Evolutionary conservation across 139 green algal species (phyloP).

Genomic region (Spirogloea muscicola): DNA sequence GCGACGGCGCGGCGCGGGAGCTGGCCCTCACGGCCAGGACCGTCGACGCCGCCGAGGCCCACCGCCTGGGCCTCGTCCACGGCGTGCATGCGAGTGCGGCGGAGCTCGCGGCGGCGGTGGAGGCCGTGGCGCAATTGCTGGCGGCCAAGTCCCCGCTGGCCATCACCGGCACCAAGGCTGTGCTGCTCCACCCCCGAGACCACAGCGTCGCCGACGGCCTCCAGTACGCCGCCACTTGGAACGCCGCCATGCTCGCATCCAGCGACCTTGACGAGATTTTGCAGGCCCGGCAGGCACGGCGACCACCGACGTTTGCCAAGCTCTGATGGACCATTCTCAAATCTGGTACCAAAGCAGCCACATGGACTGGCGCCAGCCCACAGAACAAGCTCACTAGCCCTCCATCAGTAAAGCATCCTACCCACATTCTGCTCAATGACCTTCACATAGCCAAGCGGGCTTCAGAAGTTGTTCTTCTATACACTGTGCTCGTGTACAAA

Average conservation of each 20-base stretch:
- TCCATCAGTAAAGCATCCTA: no score
- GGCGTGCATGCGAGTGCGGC: neutral
- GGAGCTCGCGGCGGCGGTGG: neutral
- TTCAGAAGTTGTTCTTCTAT: no score
- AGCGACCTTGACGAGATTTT: conserved; percentile 53
- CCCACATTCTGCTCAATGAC: no score
- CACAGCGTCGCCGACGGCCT: conserved; percentile 58
- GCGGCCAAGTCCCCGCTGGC: conserved; percentile 43
- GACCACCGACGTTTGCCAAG: conserved; percentile 18
- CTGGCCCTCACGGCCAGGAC: conserved; percentile 70
- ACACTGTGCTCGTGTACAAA: no score
- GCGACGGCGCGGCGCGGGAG: conserved; percentile 67
- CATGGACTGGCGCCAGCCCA: no score
- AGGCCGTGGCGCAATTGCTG: conserved; percentile 16
- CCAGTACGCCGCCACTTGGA: conserved; percentile 65
- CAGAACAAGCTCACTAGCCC: no score
- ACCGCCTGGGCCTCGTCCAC: conserved; percentile 37
- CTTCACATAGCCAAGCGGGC: no score
- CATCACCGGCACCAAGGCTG: conserved; percentile 70
- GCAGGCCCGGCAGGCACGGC: neutral
- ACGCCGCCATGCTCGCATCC: conserved; percentile 55
- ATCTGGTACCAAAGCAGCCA: no score
- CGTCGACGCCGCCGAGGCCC: conserved; percentile 41
- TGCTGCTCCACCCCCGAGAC: conserved; percentile 52
- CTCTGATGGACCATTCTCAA: conserved; percentile 19